phyloP scores from a whole-genome alignment of 768 basidiomycete species.

The Rhizopogon sp. region DNA sequence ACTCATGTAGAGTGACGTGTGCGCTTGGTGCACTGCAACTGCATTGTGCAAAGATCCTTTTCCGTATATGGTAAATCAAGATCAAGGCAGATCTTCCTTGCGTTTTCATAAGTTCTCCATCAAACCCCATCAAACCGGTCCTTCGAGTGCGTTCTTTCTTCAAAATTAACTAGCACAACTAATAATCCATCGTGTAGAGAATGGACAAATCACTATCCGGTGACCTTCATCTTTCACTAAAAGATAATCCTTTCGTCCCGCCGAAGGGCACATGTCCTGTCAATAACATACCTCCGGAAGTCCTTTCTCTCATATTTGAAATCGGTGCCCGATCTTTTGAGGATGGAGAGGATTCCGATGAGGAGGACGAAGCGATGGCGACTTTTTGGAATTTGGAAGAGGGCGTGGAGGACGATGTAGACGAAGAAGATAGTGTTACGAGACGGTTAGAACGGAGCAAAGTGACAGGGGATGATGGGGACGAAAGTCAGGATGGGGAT shows the following conservation, averaged over 20 bases:
- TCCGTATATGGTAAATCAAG: background rate
- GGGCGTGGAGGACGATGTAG: constrained; percentile 29
- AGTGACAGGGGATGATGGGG: background rate
- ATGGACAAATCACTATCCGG: background rate
- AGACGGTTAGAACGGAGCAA: background rate
- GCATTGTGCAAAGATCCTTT: background rate
- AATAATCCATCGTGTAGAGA: background rate
- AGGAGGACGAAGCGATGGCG: constrained; percentile 25
- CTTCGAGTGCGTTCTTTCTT: background rate
- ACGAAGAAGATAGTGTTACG: constrained; percentile 11
- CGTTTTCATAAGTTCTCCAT: background rate
- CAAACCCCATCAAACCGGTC: background rate
- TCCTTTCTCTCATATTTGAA: constrained; percentile 52
- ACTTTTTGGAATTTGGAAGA: constrained; percentile 26
- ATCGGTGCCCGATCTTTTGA: constrained; percentile 39
- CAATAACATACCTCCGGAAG: constrained; percentile 50
- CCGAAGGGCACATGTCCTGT: constrained; percentile 39
- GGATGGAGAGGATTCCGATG: constrained; percentile 25
- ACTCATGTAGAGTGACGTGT: too few species aligned
- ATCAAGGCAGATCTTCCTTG: background rate
- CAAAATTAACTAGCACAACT: background rate
- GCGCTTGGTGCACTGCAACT: too few species aligned
- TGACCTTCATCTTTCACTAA: constrained; percentile 20
- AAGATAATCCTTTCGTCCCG: constrained; percentile 45
- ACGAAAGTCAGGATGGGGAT: constrained; percentile 1